These are phyloP conservation scores for Aspergillus nidulans DNA, from an alignment of 495 filamentous ascomycete species.

Conservation along the genomic window DNA sequence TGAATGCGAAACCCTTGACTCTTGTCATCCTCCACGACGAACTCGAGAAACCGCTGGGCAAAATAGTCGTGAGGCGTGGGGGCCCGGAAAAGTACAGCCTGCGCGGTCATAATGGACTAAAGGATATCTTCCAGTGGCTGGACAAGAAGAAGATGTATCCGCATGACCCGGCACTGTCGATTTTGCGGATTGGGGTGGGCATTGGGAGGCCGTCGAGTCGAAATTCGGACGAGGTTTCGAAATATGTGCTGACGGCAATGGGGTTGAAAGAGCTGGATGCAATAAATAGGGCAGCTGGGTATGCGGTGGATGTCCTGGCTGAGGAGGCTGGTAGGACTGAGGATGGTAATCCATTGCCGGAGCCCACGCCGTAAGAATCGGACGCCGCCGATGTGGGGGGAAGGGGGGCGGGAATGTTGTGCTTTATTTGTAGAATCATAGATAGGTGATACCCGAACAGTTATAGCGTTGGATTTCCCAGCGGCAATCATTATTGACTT, in stretches of 20 bases:
- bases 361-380: neutral
- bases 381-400: no score
- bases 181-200: constrained; percentile 59
- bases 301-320: constrained; percentile 46
- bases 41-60: constrained; percentile 64
- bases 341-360: neutral
- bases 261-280: constrained; percentile 43
- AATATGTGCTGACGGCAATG: constrained; percentile 67
- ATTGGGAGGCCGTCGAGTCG: constrained; percentile 65
- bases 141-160: constrained; percentile 31
- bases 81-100: constrained; percentile 48
- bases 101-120: constrained; percentile 77
- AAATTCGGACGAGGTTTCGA: constrained; percentile 51
- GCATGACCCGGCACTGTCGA: constrained; percentile 25
- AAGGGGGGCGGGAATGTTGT: neutral
- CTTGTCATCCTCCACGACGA: constrained; percentile 83
- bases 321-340: constrained; percentile 36
- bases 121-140: constrained; percentile 55
- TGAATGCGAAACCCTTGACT: constrained; percentile 24
- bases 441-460: constrained; percentile 17
- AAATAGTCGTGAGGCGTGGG: constrained; percentile 54
- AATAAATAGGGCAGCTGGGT: constrained; percentile 45
- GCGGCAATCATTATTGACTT: constrained; percentile 2
- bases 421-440: neutral
- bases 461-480: neutral